These are phyloP conservation scores for Alternaria longipes DNA, from an alignment of 2,329 filamentous ascomycete genomes.

Conservation along the genomic window DNA sequence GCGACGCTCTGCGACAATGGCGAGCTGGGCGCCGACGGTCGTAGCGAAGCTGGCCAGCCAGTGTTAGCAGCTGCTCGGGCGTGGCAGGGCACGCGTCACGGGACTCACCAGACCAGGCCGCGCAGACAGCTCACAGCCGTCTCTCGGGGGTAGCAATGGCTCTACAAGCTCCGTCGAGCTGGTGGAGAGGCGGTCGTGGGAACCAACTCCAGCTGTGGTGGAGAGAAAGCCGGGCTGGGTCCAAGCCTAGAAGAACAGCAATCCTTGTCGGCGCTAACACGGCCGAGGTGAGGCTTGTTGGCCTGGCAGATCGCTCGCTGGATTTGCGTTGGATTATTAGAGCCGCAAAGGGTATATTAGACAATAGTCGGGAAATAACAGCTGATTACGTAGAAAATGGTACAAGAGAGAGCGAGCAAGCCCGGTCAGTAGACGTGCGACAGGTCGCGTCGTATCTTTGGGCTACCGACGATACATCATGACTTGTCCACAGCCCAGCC, in stretches of 20 bases:
- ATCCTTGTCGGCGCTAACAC: conserved; percentile 26
- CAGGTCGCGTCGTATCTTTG: conserved; percentile 4
- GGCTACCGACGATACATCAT: conserved; percentile 7
- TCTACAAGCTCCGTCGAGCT: conserved; percentile 19
- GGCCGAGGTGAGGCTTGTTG: conserved; percentile 10
- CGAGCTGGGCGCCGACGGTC: conserved; percentile 22
- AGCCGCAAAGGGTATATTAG: not conserved
- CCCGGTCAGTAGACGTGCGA: not conserved
- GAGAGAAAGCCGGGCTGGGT: conserved; percentile 19
- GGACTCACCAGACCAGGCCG: conserved; percentile 4
- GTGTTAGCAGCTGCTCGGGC: conserved; percentile 16
- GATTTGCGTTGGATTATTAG: not conserved
- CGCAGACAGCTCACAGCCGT: conserved; percentile 18
- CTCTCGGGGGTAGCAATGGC: conserved; percentile 25
- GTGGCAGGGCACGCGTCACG: conserved; percentile 3
- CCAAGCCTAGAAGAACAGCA: conserved; percentile 21
- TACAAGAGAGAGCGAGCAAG: not conserved
- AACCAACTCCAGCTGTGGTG: conserved; percentile 17
- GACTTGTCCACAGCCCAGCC: conserved; percentile 13
- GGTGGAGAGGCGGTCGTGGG: conserved; percentile 17
- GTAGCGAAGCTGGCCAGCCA: conserved; percentile 23
- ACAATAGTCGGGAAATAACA: not conserved
- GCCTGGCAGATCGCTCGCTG: not conserved
- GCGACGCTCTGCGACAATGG: conserved; percentile 25
- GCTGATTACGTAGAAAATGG: not conserved